These are phyloP conservation scores for Alternaria conjuncta DNA, from an alignment of 2,329 filamentous ascomycete genomes.

Conservation along the genomic window DNA sequence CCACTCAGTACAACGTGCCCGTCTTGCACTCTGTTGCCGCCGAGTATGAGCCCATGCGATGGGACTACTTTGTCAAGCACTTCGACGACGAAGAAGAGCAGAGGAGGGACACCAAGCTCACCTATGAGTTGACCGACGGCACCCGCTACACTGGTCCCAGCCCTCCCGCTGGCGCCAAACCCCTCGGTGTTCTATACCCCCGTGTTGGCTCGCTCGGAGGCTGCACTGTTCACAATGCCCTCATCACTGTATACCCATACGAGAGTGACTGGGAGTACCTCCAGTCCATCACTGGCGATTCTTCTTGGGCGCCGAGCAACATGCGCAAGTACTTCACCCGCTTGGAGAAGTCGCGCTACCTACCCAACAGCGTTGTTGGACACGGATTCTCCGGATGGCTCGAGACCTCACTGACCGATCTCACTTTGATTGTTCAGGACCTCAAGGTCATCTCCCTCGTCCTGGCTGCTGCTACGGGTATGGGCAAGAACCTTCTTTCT, in stretches of 20 bases:
- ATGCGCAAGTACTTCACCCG: conserved; percentile 64
- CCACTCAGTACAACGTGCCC: conserved; percentile 58
- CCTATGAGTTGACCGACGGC: conserved; percentile 46
- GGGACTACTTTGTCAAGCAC: conserved; percentile 68
- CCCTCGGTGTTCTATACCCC: conserved; percentile 63
- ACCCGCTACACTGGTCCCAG: conserved; percentile 58
- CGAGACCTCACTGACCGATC: conserved; percentile 56
- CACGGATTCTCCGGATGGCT: conserved; percentile 66
- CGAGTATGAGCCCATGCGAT: conserved; percentile 61
- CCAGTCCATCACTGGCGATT: conserved; percentile 63
- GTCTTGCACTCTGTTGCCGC: conserved; percentile 60
- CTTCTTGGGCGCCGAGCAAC: conserved; percentile 63
- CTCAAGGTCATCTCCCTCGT: conserved; percentile 60
- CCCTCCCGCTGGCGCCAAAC: conserved; percentile 58
- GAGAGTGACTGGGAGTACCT: conserved; percentile 66
- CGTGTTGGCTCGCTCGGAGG: conserved; percentile 63
- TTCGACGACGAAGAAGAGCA: conserved; percentile 60
- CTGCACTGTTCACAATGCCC: conserved; percentile 65
- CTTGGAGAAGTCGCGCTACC: conserved; percentile 62
- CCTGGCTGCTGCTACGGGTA: conserved; percentile 57
- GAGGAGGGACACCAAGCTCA: conserved; percentile 62
- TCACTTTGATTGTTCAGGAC: conserved; percentile 60
- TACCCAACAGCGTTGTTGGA: conserved; percentile 51
- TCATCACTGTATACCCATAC: conserved; percentile 63
- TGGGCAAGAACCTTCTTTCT: conserved; percentile 50